Evolutionary conservation across 1,139 yeast genomes (phyloP), one percentile per base, ranked within the genome.

Genomic region (Diutina mesorugosa): DNA sequence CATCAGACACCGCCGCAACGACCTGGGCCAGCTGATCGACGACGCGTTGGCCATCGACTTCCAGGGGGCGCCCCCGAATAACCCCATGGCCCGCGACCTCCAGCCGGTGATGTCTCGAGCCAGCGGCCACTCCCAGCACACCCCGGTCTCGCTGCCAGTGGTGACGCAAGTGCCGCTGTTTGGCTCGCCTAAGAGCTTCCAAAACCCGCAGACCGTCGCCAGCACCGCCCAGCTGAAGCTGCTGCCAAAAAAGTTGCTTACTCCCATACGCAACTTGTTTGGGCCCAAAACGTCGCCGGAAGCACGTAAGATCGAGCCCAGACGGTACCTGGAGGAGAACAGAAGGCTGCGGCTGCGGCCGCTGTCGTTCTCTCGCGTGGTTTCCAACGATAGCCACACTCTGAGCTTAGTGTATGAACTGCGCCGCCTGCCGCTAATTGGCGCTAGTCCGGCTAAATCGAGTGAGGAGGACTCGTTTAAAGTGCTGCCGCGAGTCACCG

Each of bases 251-350:
- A 50, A 50, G 45, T 32, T 50, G 16, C 45, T 50, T 14, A 50
- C 53, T 5, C 53, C 53, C 10, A 50, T 50, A 45, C 41, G 53
- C 35, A 50, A 50, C 53, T 18, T 50, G 4, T 50, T 50, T 50
- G 53, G 53, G 0, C 53, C 32, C 14, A 32, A 32, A 6, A 30
- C 45, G 12, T 45, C 53, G 6, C 53, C 53, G 21, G 45, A 30
- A 4, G 29, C 28, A 6, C 18, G 45, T 12, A 30, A 50, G 12
- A 21, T 21, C 5, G 18, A n/a, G 18, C 53, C 53, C 6, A 26
- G 35, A 2, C 45, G 53, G 14, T 50, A 50, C 28, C 29, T 16
- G 53, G 53, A 50, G 21, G 53, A 50, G 18, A 12, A 30, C 32
- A 12, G 18, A 21, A 1, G 10, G 4, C 7, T n/a, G 8, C 28